Conservation (phyloP, 1,139 yeast species). For the Nadsonia starkeyi-henricii region DNA sequence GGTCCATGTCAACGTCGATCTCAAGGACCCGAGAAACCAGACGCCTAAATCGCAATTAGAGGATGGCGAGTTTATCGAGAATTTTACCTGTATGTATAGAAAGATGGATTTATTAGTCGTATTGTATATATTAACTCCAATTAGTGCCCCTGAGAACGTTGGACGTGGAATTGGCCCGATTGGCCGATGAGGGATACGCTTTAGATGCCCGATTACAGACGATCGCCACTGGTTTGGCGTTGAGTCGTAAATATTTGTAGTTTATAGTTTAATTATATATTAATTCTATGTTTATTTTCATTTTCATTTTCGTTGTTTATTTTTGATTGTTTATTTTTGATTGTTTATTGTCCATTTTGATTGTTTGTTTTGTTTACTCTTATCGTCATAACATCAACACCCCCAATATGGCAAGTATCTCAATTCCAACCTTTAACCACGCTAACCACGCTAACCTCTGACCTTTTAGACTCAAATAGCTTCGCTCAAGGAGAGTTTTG, state of each 20-base stretch:
- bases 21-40: constrained; percentile 45
- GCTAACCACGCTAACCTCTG: no score
- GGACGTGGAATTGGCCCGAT: constrained; percentile 36
- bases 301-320: no score
- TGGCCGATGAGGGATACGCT: constrained; percentile 52
- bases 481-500: constrained; percentile 38
- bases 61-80: constrained; percentile 80
- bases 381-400: no score
- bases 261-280: no score
- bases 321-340: no score
- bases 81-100: constrained; percentile 31
- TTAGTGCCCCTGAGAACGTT: constrained; percentile 42
- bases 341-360: no score
- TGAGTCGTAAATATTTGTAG: constrained; percentile 23
- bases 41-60: constrained; percentile 65
- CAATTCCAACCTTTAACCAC: no score
- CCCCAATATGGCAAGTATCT: no score
- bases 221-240: constrained; percentile 59
- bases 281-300: no score
- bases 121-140: constrained; percentile 14
- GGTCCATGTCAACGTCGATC: constrained; percentile 68
- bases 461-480: constrained; percentile 28
- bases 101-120: not conserved
- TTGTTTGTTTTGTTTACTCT: no score
- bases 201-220: constrained; percentile 82